Percentiles rank a stretch among this genome's conserved stretches.
phyloP scores from a whole-genome alignment of 1,284 basidiomycete species.

The Ustilago nuda region DNA sequence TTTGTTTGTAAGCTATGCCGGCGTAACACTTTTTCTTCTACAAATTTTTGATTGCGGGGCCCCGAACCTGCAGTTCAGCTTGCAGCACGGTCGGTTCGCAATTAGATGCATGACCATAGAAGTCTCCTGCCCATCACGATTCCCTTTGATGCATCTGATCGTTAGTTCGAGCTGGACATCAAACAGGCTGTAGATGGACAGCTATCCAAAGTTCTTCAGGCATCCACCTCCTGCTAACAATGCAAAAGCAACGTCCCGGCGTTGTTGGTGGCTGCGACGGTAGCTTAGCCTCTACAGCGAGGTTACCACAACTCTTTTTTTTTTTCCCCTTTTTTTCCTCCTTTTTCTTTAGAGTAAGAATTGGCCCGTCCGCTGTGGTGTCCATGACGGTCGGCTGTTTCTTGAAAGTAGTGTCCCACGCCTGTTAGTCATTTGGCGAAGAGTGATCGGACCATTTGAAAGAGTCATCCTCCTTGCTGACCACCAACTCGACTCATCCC shows the following conservation, averaged over 20 bases:
- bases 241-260: neutral
- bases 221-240: neutral
- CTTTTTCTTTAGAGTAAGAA: neutral
- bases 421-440: neutral
- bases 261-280: neutral
- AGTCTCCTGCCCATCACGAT: neutral
- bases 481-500: neutral
- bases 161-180: neutral
- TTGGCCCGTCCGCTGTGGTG: slow-evolving; percentile 5
- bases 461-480: neutral
- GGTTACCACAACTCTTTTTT: neutral
- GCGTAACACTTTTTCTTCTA: neutral
- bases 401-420: neutral
- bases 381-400: neutral
- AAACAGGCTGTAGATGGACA: no score
- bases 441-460: neutral
- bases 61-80: neutral
- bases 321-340: neutral
- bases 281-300: neutral
- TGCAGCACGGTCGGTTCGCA: neutral
- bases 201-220: neutral
- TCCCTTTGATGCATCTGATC: neutral
- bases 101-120: neutral
- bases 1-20: neutral
- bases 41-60: neutral